Percentiles rank a stretch among this genome's conserved stretches.
phyloP scores from a whole-genome alignment of 2,329 filamentous ascomycete genomes.

The Periglandula ipomoeae region DNA sequence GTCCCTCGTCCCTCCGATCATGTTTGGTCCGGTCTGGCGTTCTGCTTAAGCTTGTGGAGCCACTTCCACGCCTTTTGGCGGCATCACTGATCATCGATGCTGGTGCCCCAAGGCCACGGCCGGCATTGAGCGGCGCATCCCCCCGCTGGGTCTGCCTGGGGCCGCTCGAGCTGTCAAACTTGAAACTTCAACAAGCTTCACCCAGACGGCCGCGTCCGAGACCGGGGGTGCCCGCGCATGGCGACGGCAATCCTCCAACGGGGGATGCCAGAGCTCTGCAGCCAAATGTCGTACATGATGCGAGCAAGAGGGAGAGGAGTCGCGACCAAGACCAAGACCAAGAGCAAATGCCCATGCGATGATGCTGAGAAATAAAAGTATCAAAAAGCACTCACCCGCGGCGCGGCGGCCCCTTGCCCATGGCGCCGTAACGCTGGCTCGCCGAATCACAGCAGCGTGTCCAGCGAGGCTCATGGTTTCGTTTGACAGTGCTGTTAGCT shows the following conservation, averaged over 20 bases:
- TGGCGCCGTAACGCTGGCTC: not conserved
- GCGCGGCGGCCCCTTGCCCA: not conserved
- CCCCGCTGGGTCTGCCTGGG: too few relatives aligned
- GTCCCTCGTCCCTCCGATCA: not conserved
- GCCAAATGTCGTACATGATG: too few relatives aligned
- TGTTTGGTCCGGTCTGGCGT: not conserved
- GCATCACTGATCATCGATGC: not conserved
- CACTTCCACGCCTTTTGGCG: not conserved
- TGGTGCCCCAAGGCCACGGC: too few relatives aligned
- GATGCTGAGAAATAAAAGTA: not conserved
- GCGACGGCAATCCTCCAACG: not conserved
- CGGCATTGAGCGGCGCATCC: too few relatives aligned
- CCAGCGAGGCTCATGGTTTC: not conserved
- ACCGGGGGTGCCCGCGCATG: slow-evolving; percentile 3
- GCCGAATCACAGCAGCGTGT: not conserved
- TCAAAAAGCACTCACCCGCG: not conserved
- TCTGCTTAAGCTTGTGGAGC: not conserved
- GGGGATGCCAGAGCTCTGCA: too few relatives aligned
- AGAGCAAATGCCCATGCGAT: not conserved
- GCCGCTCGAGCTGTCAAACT: too few relatives aligned
- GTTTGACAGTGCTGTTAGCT: not conserved
- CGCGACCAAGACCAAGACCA: not conserved
- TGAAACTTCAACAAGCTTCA: not conserved
- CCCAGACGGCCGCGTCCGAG: slow-evolving; percentile 3
- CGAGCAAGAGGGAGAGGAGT: not conserved